Percentiles rank a stretch among this genome's conserved stretches.
phyloP scores from a whole-genome alignment of 2,329 filamentous ascomycete genomes.

The Boeremia exigua region DNA sequence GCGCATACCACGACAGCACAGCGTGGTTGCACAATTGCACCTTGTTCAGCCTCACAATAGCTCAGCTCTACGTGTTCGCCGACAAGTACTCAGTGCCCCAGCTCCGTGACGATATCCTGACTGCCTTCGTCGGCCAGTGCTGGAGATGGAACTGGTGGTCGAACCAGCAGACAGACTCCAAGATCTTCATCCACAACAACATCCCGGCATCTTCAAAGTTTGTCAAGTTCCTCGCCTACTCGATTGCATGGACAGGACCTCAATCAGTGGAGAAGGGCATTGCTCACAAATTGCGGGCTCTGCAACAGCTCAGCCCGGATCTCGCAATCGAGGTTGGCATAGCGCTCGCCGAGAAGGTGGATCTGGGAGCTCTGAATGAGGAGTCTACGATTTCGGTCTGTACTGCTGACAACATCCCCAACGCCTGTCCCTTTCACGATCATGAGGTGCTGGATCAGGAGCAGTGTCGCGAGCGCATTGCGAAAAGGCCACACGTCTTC shows the following conservation, averaged over 20 bases:
- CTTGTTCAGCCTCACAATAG: neutral
- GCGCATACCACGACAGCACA: neutral
- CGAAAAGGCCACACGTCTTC: constrained; percentile 4
- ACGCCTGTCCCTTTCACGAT: constrained; percentile 7
- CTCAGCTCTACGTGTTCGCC: constrained; percentile 22
- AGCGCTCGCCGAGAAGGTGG: neutral
- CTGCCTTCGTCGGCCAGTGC: constrained; percentile 10
- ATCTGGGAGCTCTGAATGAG: neutral
- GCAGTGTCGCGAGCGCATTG: constrained; percentile 12
- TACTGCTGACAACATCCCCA: neutral
- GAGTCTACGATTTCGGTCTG: neutral
- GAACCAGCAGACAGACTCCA: neutral
- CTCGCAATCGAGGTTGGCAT: neutral
- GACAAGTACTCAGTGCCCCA: constrained; percentile 20
- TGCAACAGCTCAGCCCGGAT: neutral
- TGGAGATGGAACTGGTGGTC: constrained; percentile 3
- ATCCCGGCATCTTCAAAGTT: neutral
- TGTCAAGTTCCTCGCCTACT: neutral
- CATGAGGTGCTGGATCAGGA: neutral
- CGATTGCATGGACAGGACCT: neutral
- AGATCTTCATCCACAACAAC: neutral
- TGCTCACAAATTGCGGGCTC: neutral
- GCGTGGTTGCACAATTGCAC: neutral
- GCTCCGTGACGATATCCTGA: constrained; percentile 19
- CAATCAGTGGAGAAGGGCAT: neutral